A percentile compares a stretch with the other conserved stretches of the same genome.
Evolutionary conservation across 2,329 filamentous ascomycete genomes (phyloP).

Genomic region (Monosporascus sp.): DNA sequence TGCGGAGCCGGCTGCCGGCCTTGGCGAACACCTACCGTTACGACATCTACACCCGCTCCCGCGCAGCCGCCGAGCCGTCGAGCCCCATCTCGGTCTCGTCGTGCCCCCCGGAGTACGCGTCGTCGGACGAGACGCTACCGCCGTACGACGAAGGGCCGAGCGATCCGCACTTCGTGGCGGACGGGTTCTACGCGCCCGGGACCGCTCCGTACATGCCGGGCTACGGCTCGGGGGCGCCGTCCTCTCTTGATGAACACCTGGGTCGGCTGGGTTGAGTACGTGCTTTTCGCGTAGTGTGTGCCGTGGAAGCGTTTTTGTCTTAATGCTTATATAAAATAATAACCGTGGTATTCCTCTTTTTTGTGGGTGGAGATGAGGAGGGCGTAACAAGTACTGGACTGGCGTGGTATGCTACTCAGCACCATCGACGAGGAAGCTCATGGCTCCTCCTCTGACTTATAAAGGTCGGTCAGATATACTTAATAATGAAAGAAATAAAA

Average conservation of each 20-base stretch:
- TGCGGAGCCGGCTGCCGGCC: conserved; percentile 1
- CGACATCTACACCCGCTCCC: conserved; percentile 10
- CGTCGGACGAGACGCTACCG: conserved; percentile 35
- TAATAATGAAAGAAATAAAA: not conserved
- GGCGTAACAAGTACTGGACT: too few species aligned
- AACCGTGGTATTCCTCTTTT: too few species aligned
- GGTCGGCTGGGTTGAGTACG: conserved; percentile 17
- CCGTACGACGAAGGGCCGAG: conserved; percentile 34
- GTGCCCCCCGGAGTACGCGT: conserved; percentile 22
- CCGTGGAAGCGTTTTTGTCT: too few species aligned
- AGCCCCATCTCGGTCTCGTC: conserved; percentile 23
- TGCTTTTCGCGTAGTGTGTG: not conserved
- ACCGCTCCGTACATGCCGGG: conserved; percentile 20
- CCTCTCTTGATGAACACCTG: conserved; percentile 22
- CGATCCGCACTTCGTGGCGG: conserved; percentile 33
- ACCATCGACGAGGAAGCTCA: too few species aligned
- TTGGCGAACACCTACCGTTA: conserved; percentile 6
- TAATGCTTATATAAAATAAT: too few species aligned
- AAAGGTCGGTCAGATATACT: too few species aligned
- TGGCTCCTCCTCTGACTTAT: too few species aligned
- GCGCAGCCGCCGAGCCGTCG: conserved; percentile 15
- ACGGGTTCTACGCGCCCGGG: conserved; percentile 37
- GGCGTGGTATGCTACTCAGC: too few species aligned
- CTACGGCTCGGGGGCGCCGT: conserved; percentile 11
- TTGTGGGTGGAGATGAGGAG: too few species aligned